Evolutionary conservation across 2,329 filamentous ascomycete species (phyloP).

Genomic region (Colletotrichum cordylinicola): DNA sequence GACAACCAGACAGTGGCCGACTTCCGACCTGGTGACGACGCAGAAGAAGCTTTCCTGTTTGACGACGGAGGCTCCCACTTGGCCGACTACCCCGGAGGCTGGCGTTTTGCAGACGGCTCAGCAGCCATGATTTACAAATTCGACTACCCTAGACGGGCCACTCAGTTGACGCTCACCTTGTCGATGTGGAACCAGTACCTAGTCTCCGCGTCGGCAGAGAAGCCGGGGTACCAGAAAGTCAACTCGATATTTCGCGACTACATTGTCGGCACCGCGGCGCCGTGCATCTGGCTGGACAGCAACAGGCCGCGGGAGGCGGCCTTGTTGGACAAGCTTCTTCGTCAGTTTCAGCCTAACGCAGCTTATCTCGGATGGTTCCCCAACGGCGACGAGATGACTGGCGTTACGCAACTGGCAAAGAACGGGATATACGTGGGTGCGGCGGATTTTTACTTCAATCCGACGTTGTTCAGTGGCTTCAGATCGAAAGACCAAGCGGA

Average conservation of each 20-base stretch:
- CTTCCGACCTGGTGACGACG: background rate
- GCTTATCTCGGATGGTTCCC: slow-evolving; percentile 5
- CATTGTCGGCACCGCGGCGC: background rate
- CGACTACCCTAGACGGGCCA: background rate
- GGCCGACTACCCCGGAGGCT: slow-evolving; percentile 1
- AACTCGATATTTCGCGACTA: slow-evolving; percentile 6
- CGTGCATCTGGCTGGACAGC: slow-evolving; percentile 1
- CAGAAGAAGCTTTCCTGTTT: background rate
- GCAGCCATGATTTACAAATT: background rate
- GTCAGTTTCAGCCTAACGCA: background rate
- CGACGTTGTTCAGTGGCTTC: background rate
- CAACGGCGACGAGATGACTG: slow-evolving; percentile 2
- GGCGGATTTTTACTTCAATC: slow-evolving; percentile 5
- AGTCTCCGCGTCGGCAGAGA: background rate
- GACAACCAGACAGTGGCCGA: background rate
- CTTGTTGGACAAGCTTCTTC: background rate
- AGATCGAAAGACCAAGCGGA: background rate
- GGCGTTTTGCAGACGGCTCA: background rate
- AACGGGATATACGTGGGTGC: background rate
- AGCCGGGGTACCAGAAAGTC: background rate
- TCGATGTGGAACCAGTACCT: slow-evolving; percentile 5
- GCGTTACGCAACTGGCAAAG: background rate
- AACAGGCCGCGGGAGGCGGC: background rate
- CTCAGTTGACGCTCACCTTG: background rate
- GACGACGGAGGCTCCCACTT: background rate